These are phyloP conservation scores for Limonium bicolor DNA, from an alignment of 148 eudicot species.

Conservation along the genomic window DNA sequence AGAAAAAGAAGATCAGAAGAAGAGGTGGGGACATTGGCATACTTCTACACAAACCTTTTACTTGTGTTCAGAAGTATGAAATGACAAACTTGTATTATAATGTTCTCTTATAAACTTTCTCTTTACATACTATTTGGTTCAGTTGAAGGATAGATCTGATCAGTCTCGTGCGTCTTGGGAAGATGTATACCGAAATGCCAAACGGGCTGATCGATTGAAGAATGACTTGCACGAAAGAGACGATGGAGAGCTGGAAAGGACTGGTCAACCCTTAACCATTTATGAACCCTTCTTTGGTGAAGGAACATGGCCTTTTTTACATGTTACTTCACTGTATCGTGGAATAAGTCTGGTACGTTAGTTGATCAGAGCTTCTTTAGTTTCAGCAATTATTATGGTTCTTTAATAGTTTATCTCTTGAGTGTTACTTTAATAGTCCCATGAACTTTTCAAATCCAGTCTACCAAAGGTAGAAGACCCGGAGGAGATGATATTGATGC, in stretches of 20 bases:
- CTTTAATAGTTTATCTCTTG: background rate
- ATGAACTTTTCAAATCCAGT: too few relatives aligned
- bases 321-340: conserved; percentile 62
- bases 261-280: conserved; percentile 82
- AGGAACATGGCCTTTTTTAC: conserved; percentile 94
- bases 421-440: background rate
- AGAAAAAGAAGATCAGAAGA: conserved; percentile 76
- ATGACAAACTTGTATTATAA: too few relatives aligned
- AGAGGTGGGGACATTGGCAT: conserved; percentile 30
- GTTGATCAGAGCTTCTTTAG: background rate
- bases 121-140: conserved; percentile 18
- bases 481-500: conserved; percentile 77
- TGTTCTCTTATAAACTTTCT: too few relatives aligned
- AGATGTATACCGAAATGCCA: conserved; percentile 64
- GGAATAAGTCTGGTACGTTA: conserved; percentile 76
- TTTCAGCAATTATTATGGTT: background rate
- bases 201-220: conserved; percentile 55
- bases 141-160: conserved; percentile 92
- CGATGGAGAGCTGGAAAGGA: conserved; percentile 94
- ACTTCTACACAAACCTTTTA: background rate
- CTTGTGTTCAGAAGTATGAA: too few relatives aligned
- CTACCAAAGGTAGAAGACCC: conserved; percentile 58
- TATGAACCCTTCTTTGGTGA: conserved; percentile 86
- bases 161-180: conserved; percentile 81
- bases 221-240: conserved; percentile 79